Evolutionary conservation across 805 yeast species (phyloP).

Genomic region (Wickerhamomyces kurtzmanii): DNA sequence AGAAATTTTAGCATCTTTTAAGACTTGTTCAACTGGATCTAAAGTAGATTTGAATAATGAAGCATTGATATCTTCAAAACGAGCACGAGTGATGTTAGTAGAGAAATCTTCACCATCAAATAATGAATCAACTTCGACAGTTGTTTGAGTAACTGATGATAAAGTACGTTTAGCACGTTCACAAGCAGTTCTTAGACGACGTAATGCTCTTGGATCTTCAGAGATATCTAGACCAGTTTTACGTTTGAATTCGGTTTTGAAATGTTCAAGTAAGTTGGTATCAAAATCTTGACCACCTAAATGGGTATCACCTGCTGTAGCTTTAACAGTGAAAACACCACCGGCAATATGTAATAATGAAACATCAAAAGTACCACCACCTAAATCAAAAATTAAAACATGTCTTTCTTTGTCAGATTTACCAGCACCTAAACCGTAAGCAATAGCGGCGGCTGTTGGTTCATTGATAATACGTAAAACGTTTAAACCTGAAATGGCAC

Average conservation of each 20-base stretch:
- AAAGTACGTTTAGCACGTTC: slow-evolving; percentile 99
- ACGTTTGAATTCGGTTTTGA: slow-evolving; percentile 91
- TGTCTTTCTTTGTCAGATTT: slow-evolving; percentile 74
- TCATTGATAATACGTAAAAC: slow-evolving; percentile 70
- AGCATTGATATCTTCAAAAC: slow-evolving; percentile 94
- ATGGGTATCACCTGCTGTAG: slow-evolving; percentile 99
- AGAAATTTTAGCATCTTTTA: slow-evolving; percentile 82
- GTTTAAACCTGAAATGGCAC: slow-evolving; percentile 73
- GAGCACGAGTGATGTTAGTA: slow-evolving; percentile 91
- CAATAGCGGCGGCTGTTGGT: slow-evolving; percentile 97
- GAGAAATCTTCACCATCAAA: slow-evolving; percentile 94
- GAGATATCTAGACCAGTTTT: slow-evolving; percentile 90
- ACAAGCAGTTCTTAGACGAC: slow-evolving; percentile 98
- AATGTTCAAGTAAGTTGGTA: slow-evolving; percentile 88
- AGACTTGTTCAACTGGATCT: slow-evolving; percentile 90
- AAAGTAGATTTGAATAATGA: slow-evolving; percentile 88
- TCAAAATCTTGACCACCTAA: slow-evolving; percentile 99
- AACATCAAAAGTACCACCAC: slow-evolving; percentile 99
- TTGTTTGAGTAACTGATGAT: slow-evolving; percentile 92
- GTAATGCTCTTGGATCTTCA: slow-evolving; percentile 86
- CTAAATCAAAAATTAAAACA: slow-evolving; percentile 89
- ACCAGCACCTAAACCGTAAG: slow-evolving; percentile 96
- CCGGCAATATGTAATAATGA: slow-evolving; percentile 88
- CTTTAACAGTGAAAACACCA: slow-evolving; percentile 94
- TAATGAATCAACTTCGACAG: slow-evolving; percentile 93